A percentile compares a stretch with the other conserved stretches of the same genome.
Conservation (phyloP, 805 yeast species). For the Saccharomycopsis fodiens region DNA sequence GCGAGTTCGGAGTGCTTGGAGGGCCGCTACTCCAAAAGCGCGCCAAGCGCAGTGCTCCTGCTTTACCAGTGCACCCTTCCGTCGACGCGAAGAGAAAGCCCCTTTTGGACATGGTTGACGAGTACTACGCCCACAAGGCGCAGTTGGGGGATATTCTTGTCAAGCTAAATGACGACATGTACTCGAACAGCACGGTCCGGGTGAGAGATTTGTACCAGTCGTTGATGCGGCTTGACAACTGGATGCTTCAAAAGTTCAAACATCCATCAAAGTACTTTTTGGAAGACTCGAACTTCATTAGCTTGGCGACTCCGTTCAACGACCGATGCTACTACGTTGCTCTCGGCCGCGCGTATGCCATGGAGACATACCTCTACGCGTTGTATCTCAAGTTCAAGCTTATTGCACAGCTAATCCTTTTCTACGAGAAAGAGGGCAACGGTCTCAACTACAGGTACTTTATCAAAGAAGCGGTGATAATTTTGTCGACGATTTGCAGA, state of each 20-base stretch:
- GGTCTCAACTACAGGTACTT: neutral
- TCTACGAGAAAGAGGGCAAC: neutral
- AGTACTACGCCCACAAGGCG: neutral
- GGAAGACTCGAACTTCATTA: neutral
- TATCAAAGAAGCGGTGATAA: neutral
- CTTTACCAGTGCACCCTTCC: neutral
- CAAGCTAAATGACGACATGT: neutral
- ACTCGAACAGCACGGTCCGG: neutral
- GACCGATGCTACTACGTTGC: neutral
- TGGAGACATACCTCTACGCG: neutral
- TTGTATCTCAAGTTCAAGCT: neutral
- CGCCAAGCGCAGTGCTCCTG: neutral
- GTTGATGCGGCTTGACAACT: neutral
- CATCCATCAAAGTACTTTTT: neutral
- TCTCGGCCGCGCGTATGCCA: neutral
- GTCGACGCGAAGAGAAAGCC: neutral
- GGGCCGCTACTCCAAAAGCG: neutral
- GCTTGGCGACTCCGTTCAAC: neutral
- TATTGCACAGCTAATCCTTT: neutral
- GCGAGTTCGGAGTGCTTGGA: slow-evolving; percentile 3
- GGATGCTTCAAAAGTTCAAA: neutral
- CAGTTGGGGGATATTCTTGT: neutral
- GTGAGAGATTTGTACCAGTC: neutral
- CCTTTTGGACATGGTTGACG: neutral
- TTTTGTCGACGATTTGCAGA: neutral